Percentiles rank a stretch among this genome's conserved stretches.
Evolutionary conservation across 768 basidiomycete genomes (phyloP).

Genomic region (Phaffia australis): DNA sequence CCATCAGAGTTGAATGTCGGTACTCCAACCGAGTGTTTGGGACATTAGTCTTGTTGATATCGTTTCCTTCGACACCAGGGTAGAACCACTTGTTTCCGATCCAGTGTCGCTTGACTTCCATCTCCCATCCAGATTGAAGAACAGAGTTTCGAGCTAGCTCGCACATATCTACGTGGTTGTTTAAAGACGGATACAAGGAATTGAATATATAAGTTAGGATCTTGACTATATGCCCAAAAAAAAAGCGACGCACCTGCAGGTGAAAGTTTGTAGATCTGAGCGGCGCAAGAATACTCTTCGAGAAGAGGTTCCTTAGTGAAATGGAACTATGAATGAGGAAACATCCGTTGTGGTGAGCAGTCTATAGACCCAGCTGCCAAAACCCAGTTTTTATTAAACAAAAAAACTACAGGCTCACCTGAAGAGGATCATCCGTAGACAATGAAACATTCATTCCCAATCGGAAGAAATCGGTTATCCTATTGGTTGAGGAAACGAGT

Average conservation of each 20-base stretch:
- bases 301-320: conserved; percentile 96
- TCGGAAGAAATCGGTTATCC: conserved; percentile 85
- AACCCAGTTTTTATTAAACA: conserved; percentile 55
- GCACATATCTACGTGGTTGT: conserved; percentile 47
- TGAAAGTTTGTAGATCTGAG: conserved; percentile 96
- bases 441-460: conserved; percentile 65
- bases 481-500: not conserved
- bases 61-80: conserved; percentile 84
- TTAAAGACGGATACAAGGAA: not conserved
- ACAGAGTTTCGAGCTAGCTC: conserved; percentile 98
- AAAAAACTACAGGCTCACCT: conserved; percentile 10
- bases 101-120: conserved; percentile 75
- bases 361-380: no score
- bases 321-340: conserved; percentile 73
- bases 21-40: conserved; percentile 83
- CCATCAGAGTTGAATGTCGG: conserved; percentile 75
- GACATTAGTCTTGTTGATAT: conserved; percentile 99
- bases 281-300: conserved; percentile 96
- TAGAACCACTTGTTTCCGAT: conserved; percentile 87
- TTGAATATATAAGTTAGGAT: not conserved
- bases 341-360: no score
- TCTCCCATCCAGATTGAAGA: conserved; percentile 92
- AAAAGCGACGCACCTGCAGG: conserved; percentile 40
- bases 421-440: conserved; percentile 25
- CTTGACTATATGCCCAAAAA: not conserved